Evolutionary conservation across 139 green algal species (phyloP), one percentile per base, ranked within the genome.

Genomic region (Chlorella sp.): DNA sequence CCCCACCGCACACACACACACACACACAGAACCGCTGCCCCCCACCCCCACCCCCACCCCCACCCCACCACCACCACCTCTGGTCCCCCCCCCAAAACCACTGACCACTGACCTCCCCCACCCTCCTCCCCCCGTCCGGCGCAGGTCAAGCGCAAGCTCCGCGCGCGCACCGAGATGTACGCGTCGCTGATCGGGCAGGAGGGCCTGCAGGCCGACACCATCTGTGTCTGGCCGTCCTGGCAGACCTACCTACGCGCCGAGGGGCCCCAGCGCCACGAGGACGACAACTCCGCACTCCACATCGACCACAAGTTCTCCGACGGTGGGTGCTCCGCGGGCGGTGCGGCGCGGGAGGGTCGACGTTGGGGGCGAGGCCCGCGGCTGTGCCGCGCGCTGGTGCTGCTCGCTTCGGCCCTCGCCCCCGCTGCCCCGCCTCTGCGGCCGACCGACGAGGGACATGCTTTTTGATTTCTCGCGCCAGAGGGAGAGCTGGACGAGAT

Each of bases 401-500:
- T 36, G 25, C 11, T 27, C 53, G 35, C 21, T 27, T 12, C 53
- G 25, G 25, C 19, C 2, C 53, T 6, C 53, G 9, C 53, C 53
- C 53, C 5, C 23, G 19, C 50, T 29, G 5, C 14, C 5, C 51
- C 29, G 51, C 51, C 51, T 59, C 51, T n/a, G n/a, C n/a, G n/a
- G n/a, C n/a, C n/a, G n/a, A n/a, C n/a, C n/a, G n/a, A n/a, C n/a
- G 21, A 59, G 21, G 21, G 21, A 59, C 51, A 8, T 23, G 15
- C 51, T 59, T 33, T 31, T 3, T 19, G 11, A 1, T 21, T 25
- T 9, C 8, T 5, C 38, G 8, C 8, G 15, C 21, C 46, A 58
- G 76, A 59, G 7, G 66, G 55, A 19, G 76, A 81, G 64, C 65
- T 81, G 66, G 76, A 77, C 31, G 76, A 67, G 40, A 67, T 81